Base-by-base conservation (phyloP, 345 rosid genomes). In the Microthlaspi erraticum region DNA sequence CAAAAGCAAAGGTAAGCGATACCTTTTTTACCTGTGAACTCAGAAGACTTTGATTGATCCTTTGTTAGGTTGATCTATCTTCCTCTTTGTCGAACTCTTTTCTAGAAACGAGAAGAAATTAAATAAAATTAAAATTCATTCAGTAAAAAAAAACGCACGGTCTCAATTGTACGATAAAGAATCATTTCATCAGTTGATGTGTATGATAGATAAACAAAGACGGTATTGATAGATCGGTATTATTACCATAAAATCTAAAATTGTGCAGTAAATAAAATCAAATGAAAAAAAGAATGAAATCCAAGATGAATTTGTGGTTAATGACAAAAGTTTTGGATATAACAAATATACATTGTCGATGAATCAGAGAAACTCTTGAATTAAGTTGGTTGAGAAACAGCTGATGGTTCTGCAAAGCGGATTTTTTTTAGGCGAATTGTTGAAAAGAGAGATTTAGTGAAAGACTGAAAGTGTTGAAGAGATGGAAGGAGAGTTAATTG, bases 301-400 rank as follows among this genome's bases (percentile, higher is more conserved):
- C 66, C 3, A 58, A 36, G 39, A 37, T 26, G 7, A 37, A 31
- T 46, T 48, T 32, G 36, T 58, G 38, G 37, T 14, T 20, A 34
- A 38, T 37, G 41, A 70, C 46, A 45, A 44, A 68, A 68, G 8
- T 48, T 36, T 41, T 39, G 14, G 51, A n/a, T 41, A 36, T 13
- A n/a, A 5, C 45, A 31, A 13, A 39, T 48, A 34, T 64, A 46
- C 4, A 32, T 44, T 11, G 49, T 44, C 4, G 32, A 54, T 44
- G 46, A 14, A 7, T 41, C 4, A 12, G 63, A 53, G 20, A 34
- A 62, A 54, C 18, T 20, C 46, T 60, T 51, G 34, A 42, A 23
- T 36, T 38, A 59, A 19, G 14, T 60, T 32, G 31, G 69, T 74
- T 50, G 41, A 29, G 18, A 60, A 52, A 53, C 55, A 45, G 38